Percentiles rank a stretch among this genome's conserved stretches.
phyloP scores from a whole-genome alignment of 176 grass and related monocot species.

The Triticum aestivum region DNA sequence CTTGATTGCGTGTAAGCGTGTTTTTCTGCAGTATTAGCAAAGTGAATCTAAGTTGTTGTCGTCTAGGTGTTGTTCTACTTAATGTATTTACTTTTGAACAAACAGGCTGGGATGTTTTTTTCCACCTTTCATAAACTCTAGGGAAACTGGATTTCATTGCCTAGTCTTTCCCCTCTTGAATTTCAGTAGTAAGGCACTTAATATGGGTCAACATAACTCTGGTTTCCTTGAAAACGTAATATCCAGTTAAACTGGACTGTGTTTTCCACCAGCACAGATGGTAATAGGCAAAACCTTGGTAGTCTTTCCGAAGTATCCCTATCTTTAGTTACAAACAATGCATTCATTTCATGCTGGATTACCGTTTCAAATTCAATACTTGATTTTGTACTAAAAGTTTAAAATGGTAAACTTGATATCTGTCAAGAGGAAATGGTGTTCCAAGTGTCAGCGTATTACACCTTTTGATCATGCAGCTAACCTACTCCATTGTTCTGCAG shows the following conservation, averaged over 20 bases:
- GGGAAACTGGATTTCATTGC: not conserved
- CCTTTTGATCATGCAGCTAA: not conserved
- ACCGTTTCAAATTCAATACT: not conserved
- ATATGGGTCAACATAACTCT: not conserved
- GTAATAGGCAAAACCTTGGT: not conserved
- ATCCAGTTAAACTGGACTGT: not conserved
- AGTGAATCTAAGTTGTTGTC: not conserved
- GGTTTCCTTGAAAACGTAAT: not conserved
- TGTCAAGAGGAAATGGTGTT: not conserved
- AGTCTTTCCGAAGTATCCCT: not conserved
- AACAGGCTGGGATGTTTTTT: not conserved
- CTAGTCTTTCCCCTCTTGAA: not conserved
- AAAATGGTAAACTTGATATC: not conserved
- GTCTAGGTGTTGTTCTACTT: not conserved
- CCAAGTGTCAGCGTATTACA: not conserved
- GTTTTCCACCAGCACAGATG: not conserved
- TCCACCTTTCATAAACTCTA: not conserved
- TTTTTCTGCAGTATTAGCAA: not conserved
- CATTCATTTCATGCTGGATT: not conserved
- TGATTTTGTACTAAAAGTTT: slow-evolving; percentile 5
- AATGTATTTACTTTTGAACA: not conserved
- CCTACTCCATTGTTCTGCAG: not conserved
- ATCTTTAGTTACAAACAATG: not conserved
- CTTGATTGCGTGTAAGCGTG: not conserved
- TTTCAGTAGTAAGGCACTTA: not conserved